Conservation (phyloP, 1,284 basidiomycete genomes). For the Malassezia equina region DNA sequence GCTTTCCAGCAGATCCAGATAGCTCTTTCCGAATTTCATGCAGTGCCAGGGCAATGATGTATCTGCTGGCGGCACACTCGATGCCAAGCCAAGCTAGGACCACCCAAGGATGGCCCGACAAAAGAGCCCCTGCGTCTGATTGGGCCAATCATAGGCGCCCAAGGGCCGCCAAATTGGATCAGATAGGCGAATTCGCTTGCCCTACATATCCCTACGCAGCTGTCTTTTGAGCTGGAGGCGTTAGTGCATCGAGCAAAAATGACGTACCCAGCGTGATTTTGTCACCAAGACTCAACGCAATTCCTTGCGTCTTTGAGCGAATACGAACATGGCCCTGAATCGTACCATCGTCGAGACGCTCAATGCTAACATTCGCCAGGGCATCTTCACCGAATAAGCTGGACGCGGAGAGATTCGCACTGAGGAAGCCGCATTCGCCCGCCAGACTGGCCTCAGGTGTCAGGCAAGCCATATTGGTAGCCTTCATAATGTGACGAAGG, state of each 20-base stretch:
- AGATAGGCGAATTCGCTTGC: neutral
- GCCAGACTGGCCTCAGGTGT: conserved; percentile 83
- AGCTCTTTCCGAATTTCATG: conserved; percentile 77
- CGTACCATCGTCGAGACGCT: conserved; percentile 62
- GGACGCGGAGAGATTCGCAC: conserved; percentile 84
- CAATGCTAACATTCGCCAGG: conserved; percentile 86
- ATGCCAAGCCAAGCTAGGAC: neutral
- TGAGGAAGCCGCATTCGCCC: conserved; percentile 85
- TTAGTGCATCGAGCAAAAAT: neutral
- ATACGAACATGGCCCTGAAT: conserved; percentile 47
- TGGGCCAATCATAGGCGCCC: neutral
- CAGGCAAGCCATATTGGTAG: conserved; percentile 92
- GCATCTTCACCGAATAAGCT: conserved; percentile 94
- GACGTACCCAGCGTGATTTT: conserved; percentile 54
- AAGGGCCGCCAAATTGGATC: neutral
- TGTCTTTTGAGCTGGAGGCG: conserved; percentile 13
- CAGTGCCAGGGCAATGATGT: too few species aligned
- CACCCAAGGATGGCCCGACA: too few species aligned
- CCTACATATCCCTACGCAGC: neutral
- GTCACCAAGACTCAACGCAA: conserved; percentile 84
- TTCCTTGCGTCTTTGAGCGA: conserved; percentile 50
- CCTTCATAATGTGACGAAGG: conserved; percentile 68
- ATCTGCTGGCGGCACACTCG: too few species aligned
- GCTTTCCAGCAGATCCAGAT: conserved; percentile 58
- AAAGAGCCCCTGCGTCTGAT: too few species aligned